Evolutionary conservation across 805 yeast genomes (phyloP).

Genomic region (Yamadazyma ubonensis): DNA sequence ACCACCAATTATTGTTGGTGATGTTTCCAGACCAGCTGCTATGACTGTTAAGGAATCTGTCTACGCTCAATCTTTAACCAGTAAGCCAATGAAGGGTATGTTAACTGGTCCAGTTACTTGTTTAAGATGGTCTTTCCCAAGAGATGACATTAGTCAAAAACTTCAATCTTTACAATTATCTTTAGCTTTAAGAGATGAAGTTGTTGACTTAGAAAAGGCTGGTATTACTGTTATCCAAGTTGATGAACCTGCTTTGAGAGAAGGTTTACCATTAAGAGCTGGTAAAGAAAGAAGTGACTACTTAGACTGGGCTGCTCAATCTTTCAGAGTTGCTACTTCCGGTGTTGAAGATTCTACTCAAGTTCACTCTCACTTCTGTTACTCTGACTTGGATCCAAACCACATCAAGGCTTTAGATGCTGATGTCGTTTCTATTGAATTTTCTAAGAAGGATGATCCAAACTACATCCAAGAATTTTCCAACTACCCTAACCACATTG

Average conservation of each 20-base stretch:
- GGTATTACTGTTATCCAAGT: constrained; percentile 98
- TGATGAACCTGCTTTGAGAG: constrained; percentile 99
- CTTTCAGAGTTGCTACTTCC: constrained; percentile 98
- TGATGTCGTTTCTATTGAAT: constrained; percentile 98
- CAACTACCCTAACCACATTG: constrained; percentile 99
- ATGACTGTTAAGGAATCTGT: constrained; percentile 99
- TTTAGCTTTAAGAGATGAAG: constrained; percentile 98
- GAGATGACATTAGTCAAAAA: constrained; percentile 93
- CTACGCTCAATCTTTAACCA: constrained; percentile 95
- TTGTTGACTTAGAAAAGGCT: constrained; percentile 95
- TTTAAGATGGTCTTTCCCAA: constrained; percentile 99
- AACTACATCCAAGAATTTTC: constrained; percentile 97
- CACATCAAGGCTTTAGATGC: constrained; percentile 99
- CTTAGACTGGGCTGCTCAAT: constrained; percentile 98
- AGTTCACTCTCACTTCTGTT: constrained; percentile 99
- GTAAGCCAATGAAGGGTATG: constrained; percentile 99
- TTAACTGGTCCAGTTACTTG: constrained; percentile 99
- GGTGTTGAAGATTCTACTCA: constrained; percentile 95
- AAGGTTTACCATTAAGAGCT: constrained; percentile 98
- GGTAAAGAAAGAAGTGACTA: constrained; percentile 96
- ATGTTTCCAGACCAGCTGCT: constrained; percentile 96
- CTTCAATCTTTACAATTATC: constrained; percentile 96
- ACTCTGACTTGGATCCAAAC: constrained; percentile 99
- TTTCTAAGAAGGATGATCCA: constrained; percentile 99
- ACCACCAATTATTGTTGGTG: constrained; percentile 99